Conservation (phyloP, 2,329 filamentous ascomycete genomes). For the Cladosporium velox region DNA sequence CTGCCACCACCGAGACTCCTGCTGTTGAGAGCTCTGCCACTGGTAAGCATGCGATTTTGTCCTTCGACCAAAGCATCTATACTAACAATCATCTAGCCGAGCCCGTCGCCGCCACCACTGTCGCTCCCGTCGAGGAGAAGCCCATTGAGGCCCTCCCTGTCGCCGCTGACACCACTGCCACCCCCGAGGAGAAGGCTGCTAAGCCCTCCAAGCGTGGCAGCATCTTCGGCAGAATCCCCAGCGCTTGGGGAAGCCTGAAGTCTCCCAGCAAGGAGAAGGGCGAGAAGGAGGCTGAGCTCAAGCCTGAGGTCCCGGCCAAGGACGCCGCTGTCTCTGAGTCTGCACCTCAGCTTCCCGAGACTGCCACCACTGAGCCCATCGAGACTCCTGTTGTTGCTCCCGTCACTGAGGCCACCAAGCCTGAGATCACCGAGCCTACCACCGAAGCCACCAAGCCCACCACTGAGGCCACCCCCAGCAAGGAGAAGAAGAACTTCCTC, state of each 20-base stretch:
- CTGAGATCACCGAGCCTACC: slow-evolving; percentile 33
- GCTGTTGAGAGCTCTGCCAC: not conserved
- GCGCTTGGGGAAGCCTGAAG: slow-evolving; percentile 62
- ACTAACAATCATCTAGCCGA: slow-evolving; percentile 31
- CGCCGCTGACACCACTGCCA: slow-evolving; percentile 23
- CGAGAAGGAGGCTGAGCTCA: slow-evolving; percentile 71
- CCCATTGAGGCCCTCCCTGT: slow-evolving; percentile 34
- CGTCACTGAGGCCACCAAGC: slow-evolving; percentile 34
- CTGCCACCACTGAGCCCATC: slow-evolving; percentile 46
- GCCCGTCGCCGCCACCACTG: slow-evolving; percentile 33
- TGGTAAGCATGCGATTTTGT: slow-evolving; percentile 20
- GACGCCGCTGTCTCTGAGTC: slow-evolving; percentile 47
- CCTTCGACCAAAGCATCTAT: not conserved
- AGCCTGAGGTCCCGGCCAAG: slow-evolving; percentile 52
- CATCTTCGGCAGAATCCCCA: slow-evolving; percentile 66
- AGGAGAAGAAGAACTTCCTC: slow-evolving; percentile 40
- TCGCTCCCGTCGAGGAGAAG: slow-evolving; percentile 35
- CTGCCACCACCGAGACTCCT: not conserved
- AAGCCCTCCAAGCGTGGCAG: slow-evolving; percentile 82
- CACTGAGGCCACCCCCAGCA: slow-evolving; percentile 38
- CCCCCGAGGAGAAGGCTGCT: slow-evolving; percentile 62
- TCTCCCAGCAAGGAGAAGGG: slow-evolving; percentile 61
- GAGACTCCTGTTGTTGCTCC: slow-evolving; percentile 33
- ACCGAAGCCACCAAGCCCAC: slow-evolving; percentile 42
- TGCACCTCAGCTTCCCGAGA: slow-evolving; percentile 39